Base-by-base conservation (phyloP, 106 monocot genomes). In the Amphibolis antarctica region DNA sequence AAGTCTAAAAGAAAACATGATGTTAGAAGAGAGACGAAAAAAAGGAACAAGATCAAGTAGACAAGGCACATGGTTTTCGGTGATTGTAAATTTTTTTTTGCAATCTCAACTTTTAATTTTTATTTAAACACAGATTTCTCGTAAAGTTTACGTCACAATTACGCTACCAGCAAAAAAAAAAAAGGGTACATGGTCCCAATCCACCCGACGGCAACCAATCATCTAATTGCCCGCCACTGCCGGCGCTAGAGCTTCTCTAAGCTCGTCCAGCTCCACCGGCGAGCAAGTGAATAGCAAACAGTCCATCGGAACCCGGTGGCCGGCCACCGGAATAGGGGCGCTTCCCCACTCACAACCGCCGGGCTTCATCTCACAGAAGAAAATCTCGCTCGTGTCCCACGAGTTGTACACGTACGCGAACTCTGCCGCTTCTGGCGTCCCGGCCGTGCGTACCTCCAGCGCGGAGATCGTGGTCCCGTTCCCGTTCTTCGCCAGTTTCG, bases 341-440 rank as follows among this genome's bases (percentile, higher is more conserved):
- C 75, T 55, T 22, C 66, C 71, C 80, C 80, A 80, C 24, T 62
- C 44, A 23, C 53, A 22, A 45, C 6, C 53, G 14, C 66, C 11
- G 47, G 42, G 62, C 31, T 9, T 69, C 26, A 61, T 69, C 60
- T 58, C 72, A 70, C 12, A 75, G 26, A 29, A 76, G 57, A 23
- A 66, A 17, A 73, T 72, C 59, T 67, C 72, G 44, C 48, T n/a
- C 42, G 71, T 63, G 13, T 74, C 65, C 50, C 66, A 26, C 46
- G 69, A 55, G 25, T 77, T 71, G 44, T 82, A 86, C 11, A 86
- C 62, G 24, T 79, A 86, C 10, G 67, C 81, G 14, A 70, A 68
- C 0, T 52, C 69, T 18, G 57, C 73, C 24, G 28, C 65, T 10
- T 15, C 53, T 10, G 26, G 44, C 43, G 22, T 36, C 9, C 22